A percentile compares a stretch with the other conserved stretches of the same genome.
These are phyloP conservation scores for Dichotomopilus funicola DNA, from an alignment of 2,329 filamentous ascomycete species.

Conservation along the genomic window DNA sequence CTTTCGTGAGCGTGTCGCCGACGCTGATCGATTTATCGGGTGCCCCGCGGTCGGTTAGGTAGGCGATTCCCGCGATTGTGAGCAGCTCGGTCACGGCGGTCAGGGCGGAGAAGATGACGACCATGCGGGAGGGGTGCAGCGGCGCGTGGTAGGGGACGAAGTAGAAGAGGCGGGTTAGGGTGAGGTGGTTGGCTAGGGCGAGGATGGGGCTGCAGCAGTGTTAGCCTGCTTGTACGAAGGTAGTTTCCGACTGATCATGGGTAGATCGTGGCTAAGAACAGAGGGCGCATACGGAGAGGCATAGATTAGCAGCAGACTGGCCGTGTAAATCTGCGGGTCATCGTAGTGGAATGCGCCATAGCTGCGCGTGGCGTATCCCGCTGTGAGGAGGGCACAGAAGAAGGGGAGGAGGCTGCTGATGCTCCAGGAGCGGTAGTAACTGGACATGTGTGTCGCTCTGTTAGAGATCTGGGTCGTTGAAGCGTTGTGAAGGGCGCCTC, in stretches of 20 bases:
- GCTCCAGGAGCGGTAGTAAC: background rate
- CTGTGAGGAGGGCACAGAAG: background rate
- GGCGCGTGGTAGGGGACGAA: slow-evolving; percentile 5
- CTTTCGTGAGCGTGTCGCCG: background rate
- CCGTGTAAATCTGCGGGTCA: background rate
- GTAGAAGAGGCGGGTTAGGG: background rate
- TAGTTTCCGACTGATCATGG: background rate
- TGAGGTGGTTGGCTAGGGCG: background rate
- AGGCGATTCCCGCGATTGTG: background rate
- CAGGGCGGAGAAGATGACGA: background rate
- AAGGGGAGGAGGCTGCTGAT: background rate
- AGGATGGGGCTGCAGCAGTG: background rate
- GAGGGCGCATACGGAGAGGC: background rate
- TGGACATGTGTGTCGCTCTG: background rate
- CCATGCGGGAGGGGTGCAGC: slow-evolving; percentile 1
- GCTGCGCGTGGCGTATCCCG: background rate
- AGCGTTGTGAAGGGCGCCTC: background rate
- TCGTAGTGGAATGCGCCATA: background rate
- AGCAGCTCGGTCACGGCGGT: slow-evolving; percentile 1
- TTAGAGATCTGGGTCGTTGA: background rate
- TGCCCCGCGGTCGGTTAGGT: background rate
- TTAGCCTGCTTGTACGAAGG: background rate
- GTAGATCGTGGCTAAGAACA: background rate
- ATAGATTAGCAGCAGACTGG: background rate
- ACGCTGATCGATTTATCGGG: background rate